Percentiles rank a stretch among this genome's conserved stretches.
Conservation (phyloP, 805 yeast genomes). For the Sugiyamaella mastotermitis region DNA sequence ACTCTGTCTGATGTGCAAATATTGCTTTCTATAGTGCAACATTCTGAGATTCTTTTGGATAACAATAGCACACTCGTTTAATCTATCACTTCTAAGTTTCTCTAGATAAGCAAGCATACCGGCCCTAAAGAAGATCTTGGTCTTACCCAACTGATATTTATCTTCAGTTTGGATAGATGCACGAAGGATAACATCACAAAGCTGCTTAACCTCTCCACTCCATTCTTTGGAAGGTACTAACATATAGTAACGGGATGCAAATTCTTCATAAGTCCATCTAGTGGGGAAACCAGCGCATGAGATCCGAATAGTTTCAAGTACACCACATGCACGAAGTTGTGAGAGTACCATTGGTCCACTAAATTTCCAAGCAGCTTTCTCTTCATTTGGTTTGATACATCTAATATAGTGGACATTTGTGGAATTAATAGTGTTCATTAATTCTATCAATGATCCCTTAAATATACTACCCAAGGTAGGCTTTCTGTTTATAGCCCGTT, state of each 20-base stretch:
- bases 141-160: conserved; percentile 84
- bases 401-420: conserved; percentile 96
- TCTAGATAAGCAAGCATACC: conserved; percentile 93
- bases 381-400: conserved; percentile 95
- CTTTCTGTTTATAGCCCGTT: conserved; percentile 53
- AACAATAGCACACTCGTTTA: conserved; percentile 69
- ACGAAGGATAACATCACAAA: conserved; percentile 63
- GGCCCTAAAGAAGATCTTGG: conserved; percentile 92
- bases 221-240: conserved; percentile 68
- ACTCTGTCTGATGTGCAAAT: conserved; percentile 47
- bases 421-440: conserved; percentile 87
- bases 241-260: conserved; percentile 82
- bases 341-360: conserved; percentile 92
- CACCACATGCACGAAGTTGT: conserved; percentile 98
- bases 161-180: conserved; percentile 53
- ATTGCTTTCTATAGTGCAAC: conserved; percentile 55
- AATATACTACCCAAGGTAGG: conserved; percentile 95
- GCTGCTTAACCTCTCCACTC: conserved; percentile 51
- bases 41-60: conserved; percentile 80
- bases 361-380: conserved; percentile 92
- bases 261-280: conserved; percentile 90
- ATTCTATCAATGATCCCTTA: conserved; percentile 84
- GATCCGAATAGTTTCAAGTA: conserved; percentile 88
- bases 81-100: conserved; percentile 73
- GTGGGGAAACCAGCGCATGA: conserved; percentile 99